A percentile compares a stretch with the other conserved stretches of the same genome.
phyloP scores from a whole-genome alignment of 2,329 filamentous ascomycete species.

The Ophiostoma angusticollis region DNA sequence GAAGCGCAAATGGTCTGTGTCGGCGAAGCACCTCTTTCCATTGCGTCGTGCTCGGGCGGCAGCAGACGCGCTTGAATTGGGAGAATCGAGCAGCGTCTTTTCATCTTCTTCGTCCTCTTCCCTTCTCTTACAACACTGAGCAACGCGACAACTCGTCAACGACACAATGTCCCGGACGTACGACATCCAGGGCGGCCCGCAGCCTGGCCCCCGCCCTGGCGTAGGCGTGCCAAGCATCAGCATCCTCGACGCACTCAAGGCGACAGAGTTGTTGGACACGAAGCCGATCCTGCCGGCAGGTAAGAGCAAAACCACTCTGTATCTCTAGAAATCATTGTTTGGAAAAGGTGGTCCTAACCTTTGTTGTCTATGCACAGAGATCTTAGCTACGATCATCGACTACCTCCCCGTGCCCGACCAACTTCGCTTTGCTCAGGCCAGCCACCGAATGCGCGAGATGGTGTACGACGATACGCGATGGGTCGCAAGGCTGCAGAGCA shows the following conservation, averaged over 20 bases:
- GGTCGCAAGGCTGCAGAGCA: conserved; percentile 72
- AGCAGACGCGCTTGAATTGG: neutral
- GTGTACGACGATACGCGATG: conserved; percentile 96
- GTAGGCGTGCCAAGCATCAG: conserved; percentile 22
- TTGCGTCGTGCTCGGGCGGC: conserved; percentile 4
- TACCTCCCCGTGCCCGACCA: conserved; percentile 78
- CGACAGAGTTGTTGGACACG: conserved; percentile 65
- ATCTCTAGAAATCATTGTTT: neutral
- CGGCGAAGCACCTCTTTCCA: conserved; percentile 7
- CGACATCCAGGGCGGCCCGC: conserved; percentile 21
- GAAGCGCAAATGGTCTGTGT: conserved; percentile 4
- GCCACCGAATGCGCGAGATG: conserved; percentile 87
- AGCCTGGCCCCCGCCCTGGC: conserved; percentile 26
- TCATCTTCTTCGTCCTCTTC: neutral
- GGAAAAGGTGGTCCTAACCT: too few species aligned
- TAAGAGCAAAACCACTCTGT: too few species aligned
- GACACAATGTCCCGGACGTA: conserved; percentile 1
- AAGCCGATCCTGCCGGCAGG: conserved; percentile 74
- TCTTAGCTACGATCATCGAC: conserved; percentile 77
- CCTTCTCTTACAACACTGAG: too few species aligned
- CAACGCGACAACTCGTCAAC: too few species aligned
- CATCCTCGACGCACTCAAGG: conserved; percentile 65
- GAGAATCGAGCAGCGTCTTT: neutral
- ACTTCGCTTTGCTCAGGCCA: conserved; percentile 71
- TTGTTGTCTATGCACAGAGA: conserved; percentile 41